Evolutionary conservation across 2,329 filamentous ascomycete genomes (phyloP).

Genomic region (Zarea fungicola): DNA sequence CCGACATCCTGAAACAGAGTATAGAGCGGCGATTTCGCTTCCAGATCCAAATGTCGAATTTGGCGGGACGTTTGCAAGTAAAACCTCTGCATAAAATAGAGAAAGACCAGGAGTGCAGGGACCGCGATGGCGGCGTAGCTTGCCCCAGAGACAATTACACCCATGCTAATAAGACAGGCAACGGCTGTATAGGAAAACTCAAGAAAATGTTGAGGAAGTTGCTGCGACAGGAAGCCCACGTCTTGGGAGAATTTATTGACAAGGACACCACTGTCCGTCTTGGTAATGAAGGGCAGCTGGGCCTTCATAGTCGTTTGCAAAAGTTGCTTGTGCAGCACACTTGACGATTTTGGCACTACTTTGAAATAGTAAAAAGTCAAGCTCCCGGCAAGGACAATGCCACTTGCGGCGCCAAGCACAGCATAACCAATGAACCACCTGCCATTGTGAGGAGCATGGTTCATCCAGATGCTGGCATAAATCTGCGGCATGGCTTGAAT

Average conservation of each 20-base stretch:
- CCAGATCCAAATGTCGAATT: conserved; percentile 31
- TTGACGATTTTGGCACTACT: conserved; percentile 11
- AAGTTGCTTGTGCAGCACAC: conserved; percentile 2
- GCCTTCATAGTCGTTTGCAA: conserved; percentile 15
- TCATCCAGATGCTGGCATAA: conserved; percentile 13
- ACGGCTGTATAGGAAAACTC: conserved; percentile 7
- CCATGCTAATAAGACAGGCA: conserved; percentile 15
- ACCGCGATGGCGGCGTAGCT: conserved; percentile 25
- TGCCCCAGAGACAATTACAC: conserved; percentile 20
- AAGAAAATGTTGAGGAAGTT: conserved; percentile 18
- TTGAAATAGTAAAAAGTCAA: conserved; percentile 10
- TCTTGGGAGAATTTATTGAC: conserved; percentile 24
- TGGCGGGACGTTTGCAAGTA: conserved; percentile 34
- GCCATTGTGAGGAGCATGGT: conserved; percentile 7
- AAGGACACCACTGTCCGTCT: conserved; percentile 7
- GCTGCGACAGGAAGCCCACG: conserved; percentile 22
- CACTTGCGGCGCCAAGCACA: background rate
- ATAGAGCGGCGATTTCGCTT: conserved; percentile 31
- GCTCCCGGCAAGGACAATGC: conserved; percentile 1
- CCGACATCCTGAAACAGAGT: conserved; percentile 38
- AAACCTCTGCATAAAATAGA: conserved; percentile 28
- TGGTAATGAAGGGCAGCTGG: conserved; percentile 5
- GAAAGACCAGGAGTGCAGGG: conserved; percentile 19
- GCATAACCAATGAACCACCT: conserved; percentile 13
- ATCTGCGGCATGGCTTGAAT: conserved; percentile 6